A percentile compares a stretch with the other conserved stretches of the same genome.
These are phyloP conservation scores for Albifimbria verrucaria DNA, from an alignment of 2,329 filamentous ascomycete species.

Conservation along the genomic window DNA sequence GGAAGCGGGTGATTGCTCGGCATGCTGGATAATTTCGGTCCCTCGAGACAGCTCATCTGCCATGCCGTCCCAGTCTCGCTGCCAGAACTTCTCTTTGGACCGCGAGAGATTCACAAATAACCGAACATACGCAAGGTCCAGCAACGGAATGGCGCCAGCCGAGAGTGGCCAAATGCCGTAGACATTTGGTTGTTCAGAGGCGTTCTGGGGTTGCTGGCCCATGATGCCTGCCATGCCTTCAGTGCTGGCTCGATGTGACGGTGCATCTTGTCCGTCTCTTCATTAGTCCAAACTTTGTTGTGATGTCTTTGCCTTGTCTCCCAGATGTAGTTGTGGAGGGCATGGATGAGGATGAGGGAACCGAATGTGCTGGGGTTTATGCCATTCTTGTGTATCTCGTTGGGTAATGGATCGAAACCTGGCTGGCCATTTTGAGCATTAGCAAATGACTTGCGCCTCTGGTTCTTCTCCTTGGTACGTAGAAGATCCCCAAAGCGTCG, in stretches of 20 bases:
- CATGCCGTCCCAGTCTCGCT: constrained; percentile 89
- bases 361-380: constrained; percentile 87
- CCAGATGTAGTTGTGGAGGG: constrained; percentile 97
- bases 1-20: constrained; percentile 57
- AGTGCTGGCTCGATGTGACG: constrained; percentile 90
- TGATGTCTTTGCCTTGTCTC: constrained; percentile 89
- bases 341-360: constrained; percentile 87
- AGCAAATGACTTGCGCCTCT: constrained; percentile 50
- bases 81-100: constrained; percentile 92
- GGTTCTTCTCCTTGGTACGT: constrained; percentile 65
- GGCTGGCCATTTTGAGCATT: constrained; percentile 4
- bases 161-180: constrained; percentile 79
- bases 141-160: constrained; percentile 83
- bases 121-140: constrained; percentile 89
- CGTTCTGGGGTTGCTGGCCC: constrained; percentile 86
- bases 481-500: constrained; percentile 77
- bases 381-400: constrained; percentile 55
- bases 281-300: constrained; percentile 82
- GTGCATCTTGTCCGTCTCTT: constrained; percentile 95
- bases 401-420: background rate
- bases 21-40: constrained; percentile 70
- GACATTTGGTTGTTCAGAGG: constrained; percentile 78
- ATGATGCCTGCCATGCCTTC: constrained; percentile 90
- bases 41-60: constrained; percentile 80
- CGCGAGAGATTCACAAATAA: constrained; percentile 91